Conservation (phyloP, 2,329 filamentous ascomycete genomes). For the Fusarium anguioides region DNA sequence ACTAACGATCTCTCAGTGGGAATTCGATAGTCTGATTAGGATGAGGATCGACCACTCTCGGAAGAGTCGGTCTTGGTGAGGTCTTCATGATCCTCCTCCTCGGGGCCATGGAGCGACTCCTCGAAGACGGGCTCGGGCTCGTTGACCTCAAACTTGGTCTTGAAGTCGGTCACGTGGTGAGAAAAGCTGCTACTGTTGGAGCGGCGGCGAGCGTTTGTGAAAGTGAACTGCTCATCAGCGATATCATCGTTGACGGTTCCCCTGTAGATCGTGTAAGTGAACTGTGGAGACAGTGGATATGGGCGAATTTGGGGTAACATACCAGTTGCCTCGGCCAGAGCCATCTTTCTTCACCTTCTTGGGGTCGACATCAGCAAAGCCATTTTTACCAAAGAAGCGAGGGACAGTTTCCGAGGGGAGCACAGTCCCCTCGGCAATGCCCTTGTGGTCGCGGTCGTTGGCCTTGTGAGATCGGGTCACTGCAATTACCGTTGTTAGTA, state of each 20-base stretch:
- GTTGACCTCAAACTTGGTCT: slow-evolving; percentile 95
- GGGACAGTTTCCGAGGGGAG: slow-evolving; percentile 79
- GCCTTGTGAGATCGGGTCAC: slow-evolving; percentile 98
- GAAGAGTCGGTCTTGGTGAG: slow-evolving; percentile 68
- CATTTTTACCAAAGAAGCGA: slow-evolving; percentile 92
- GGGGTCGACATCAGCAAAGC: slow-evolving; percentile 83
- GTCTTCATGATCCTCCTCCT: slow-evolving; percentile 65
- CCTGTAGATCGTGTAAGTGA: slow-evolving; percentile 63
- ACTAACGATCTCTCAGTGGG: slow-evolving; percentile 34
- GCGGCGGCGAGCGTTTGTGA: slow-evolving; percentile 87
- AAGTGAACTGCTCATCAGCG: slow-evolving; percentile 84
- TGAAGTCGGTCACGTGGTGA: slow-evolving; percentile 79
- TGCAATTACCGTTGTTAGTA: slow-evolving; percentile 52
- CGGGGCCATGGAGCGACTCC: slow-evolving; percentile 80
- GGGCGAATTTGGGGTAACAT: slow-evolving; percentile 51
- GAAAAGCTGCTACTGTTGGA: slow-evolving; percentile 88
- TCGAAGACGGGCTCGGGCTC: slow-evolving; percentile 94
- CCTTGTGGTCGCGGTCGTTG: slow-evolving; percentile 92
- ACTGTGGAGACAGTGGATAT: neutral
- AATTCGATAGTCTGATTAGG: slow-evolving; percentile 54
- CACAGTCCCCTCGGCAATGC: slow-evolving; percentile 78
- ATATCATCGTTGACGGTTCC: slow-evolving; percentile 85
- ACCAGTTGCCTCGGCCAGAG: slow-evolving; percentile 94
- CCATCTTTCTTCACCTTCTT: slow-evolving; percentile 98
- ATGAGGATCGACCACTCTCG: slow-evolving; percentile 68